Percentiles rank a stretch among this genome's conserved stretches.
Evolutionary conservation across 1,139 yeast genomes (phyloP).

Genomic region (Geotrichum histeridarum): DNA sequence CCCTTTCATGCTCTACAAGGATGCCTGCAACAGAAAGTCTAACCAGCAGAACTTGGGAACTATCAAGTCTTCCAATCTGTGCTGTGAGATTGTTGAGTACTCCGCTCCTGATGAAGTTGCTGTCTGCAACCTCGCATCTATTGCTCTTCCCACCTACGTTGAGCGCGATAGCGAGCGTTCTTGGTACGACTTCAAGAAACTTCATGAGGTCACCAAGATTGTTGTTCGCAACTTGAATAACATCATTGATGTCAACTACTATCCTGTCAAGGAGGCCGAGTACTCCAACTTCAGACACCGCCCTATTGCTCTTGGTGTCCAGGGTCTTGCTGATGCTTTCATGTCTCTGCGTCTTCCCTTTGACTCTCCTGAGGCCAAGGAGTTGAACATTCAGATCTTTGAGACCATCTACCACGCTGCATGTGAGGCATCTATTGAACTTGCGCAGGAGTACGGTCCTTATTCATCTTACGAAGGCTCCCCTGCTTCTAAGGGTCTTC

Average conservation of each 20-base stretch:
- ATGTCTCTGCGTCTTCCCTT: constrained; percentile 72
- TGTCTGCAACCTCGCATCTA: constrained; percentile 83
- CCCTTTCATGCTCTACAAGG: constrained; percentile 88
- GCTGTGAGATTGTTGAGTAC: constrained; percentile 87
- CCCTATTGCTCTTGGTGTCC: constrained; percentile 86
- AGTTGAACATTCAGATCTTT: constrained; percentile 70
- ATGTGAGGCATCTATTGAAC: constrained; percentile 70
- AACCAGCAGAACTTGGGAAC: constrained; percentile 85
- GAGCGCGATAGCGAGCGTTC: constrained; percentile 47
- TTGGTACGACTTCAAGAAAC: constrained; percentile 61
- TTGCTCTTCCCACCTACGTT: constrained; percentile 71
- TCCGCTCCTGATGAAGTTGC: constrained; percentile 85
- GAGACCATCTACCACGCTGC: constrained; percentile 90
- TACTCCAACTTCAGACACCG: constrained; percentile 69
- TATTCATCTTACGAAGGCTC: constrained; percentile 70
- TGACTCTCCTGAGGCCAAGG: constrained; percentile 67
- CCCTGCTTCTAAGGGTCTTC: constrained; percentile 73
- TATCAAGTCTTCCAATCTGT: constrained; percentile 81
- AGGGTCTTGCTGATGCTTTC: constrained; percentile 86
- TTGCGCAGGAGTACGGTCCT: constrained; percentile 60
- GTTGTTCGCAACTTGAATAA: constrained; percentile 68
- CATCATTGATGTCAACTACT: constrained; percentile 72
- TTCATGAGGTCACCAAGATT: constrained; percentile 70
- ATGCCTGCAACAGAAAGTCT: constrained; percentile 75
- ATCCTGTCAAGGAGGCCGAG: constrained; percentile 70